Conservation (phyloP, 306 rosid species). For the Vigna unguiculata region DNA sequence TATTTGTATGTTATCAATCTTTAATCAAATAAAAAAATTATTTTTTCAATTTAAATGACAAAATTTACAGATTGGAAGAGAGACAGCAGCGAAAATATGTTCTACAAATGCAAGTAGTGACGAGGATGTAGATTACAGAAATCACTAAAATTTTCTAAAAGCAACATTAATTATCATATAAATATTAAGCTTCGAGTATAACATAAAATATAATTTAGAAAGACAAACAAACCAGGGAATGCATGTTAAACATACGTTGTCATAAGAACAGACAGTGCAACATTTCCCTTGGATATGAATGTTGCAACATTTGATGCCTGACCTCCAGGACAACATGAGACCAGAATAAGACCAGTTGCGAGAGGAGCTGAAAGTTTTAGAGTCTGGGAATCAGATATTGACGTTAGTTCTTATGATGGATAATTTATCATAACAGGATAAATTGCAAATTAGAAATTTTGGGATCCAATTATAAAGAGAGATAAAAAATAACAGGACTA, state of each 20-base stretch:
- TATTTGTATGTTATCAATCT: neutral
- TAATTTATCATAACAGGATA: constrained; percentile 24
- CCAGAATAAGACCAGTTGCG: constrained; percentile 96
- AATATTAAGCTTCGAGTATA: constrained; percentile 2
- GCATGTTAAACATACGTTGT: constrained; percentile 72
- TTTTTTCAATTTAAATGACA: constrained; percentile 17
- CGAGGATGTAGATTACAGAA: neutral
- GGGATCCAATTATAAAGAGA: neutral
- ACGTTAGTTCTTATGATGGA: constrained; percentile 36
- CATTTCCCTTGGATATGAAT: constrained; percentile 93
- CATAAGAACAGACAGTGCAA: constrained; percentile 95
- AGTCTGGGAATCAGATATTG: constrained; percentile 57
- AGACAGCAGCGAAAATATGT: neutral
- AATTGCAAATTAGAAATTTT: constrained; percentile 10
- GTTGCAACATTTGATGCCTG: constrained; percentile 99
- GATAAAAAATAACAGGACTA: constrained; percentile 11
- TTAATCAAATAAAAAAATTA: neutral
- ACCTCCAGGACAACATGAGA: constrained; percentile 98
- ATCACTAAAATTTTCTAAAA: constrained; percentile 12
- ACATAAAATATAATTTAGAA: constrained; percentile 3
- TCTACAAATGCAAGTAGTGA: constrained; percentile 7
- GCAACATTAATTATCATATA: neutral
- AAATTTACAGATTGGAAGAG: neutral
- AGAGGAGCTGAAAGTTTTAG: constrained; percentile 95
- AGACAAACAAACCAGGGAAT: constrained; percentile 20